Evolutionary conservation across 2,329 filamentous ascomycete genomes (phyloP), one percentile per base, ranked within the genome.

Genomic region (Microdochium trichocladiopsis): DNA sequence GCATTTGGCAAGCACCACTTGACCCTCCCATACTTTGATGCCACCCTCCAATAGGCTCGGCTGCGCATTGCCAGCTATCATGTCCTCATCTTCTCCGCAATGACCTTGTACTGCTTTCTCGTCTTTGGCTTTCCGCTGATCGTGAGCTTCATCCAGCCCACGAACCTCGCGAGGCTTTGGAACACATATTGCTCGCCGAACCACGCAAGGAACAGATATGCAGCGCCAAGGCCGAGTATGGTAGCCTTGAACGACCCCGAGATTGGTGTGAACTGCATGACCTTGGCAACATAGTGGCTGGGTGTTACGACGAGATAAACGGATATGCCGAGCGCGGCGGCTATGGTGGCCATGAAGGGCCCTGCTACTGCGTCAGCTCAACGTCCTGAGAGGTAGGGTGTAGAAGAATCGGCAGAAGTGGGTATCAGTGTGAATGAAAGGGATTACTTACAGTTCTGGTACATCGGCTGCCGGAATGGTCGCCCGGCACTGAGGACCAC

Each of bases 401-500:
- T 28, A 14, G 25, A 47, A 14, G n/a, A n/a, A n/a, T n/a, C n/a
- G n/a, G n/a, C n/a, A n/a, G n/a, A n/a, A n/a, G n/a, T n/a, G n/a
- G n/a, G n/a, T n/a, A n/a, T n/a, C n/a, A n/a, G 25, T 24, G 16
- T 23, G 3, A 21, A 24, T 22, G 22, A 22, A 37, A 36, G 41
- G 55, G 41, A 56, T 47, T 43, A 74, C 86, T 71, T 68, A 91
- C 88, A 82, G 64, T 99, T 99, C 54, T 87, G 79, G 18, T 75
- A 75, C 74, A 91, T 90, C 16, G 82, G 80, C 61, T 94, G 88
- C 51, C 94, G 80, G 72, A 96, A 99, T 1, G 94, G 94, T 31
- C 82, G 84, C 1, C 94, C 95, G n/a, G 94, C 90, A 60, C 88
- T 95, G 25, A 99, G 77, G 1, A 97, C 87, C 37, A 97, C 79